Conservation (phyloP, 805 yeast genomes). For the Hanseniaspora hatyaiensis region DNA sequence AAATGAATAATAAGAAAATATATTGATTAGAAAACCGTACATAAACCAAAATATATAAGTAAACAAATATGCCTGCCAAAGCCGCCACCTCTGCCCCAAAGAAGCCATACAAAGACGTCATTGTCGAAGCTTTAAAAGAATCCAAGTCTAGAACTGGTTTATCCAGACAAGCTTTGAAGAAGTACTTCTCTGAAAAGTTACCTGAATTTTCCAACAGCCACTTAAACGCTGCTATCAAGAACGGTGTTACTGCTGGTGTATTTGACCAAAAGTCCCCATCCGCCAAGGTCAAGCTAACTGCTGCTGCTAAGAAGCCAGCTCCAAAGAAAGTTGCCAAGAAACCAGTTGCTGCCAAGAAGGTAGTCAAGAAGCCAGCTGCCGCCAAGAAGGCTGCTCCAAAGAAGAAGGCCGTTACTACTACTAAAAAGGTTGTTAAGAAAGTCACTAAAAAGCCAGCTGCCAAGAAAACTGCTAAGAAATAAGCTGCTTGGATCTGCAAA, state of each 20-base stretch:
- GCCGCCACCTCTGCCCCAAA: slow-evolving; percentile 10
- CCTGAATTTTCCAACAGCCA: slow-evolving; percentile 30
- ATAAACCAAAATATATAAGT: background rate
- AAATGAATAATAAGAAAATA: background rate
- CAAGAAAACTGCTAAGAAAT: slow-evolving; percentile 20
- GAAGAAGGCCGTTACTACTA: slow-evolving; percentile 17
- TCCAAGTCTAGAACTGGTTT: slow-evolving; percentile 76
- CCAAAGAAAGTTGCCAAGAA: slow-evolving; percentile 11
- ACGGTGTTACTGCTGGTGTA: slow-evolving; percentile 67
- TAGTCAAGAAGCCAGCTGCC: slow-evolving; percentile 8
- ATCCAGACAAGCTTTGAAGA: slow-evolving; percentile 77
- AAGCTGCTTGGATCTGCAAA: no score
- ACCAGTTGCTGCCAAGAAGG: slow-evolving; percentile 14
- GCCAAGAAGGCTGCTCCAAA: slow-evolving; percentile 16
- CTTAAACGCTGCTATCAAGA: slow-evolving; percentile 52
- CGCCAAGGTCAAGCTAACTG: slow-evolving; percentile 59
- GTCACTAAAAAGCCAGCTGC: slow-evolving; percentile 17
- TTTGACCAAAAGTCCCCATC: slow-evolving; percentile 78
- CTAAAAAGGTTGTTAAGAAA: slow-evolving; percentile 16
- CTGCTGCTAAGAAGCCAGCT: slow-evolving; percentile 28
- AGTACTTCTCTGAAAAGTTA: slow-evolving; percentile 47
- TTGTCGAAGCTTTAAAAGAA: slow-evolving; percentile 49
- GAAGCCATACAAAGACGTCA: slow-evolving; percentile 23
- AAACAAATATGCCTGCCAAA: slow-evolving; percentile 16
- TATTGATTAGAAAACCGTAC: background rate